Percentiles rank a stretch among this genome's conserved stretches.
Evolutionary conservation across 2,329 filamentous ascomycete genomes (phyloP).

Genomic region (Tolypocladium amazonense): DNA sequence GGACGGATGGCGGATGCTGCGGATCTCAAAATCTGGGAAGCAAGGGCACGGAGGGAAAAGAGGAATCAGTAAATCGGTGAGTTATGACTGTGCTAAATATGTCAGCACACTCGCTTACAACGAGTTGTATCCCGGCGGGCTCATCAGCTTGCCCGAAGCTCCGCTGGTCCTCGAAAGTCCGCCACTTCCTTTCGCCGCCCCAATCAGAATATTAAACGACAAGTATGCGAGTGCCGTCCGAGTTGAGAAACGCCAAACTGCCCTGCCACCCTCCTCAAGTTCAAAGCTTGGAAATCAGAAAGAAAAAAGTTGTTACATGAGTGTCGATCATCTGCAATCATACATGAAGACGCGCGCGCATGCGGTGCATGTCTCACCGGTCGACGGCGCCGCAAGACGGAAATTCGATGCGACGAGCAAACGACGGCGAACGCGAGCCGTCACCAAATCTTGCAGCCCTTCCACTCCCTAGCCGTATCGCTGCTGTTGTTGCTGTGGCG

Average conservation of each 20-base stretch:
- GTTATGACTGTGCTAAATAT: background rate
- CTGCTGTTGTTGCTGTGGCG: slow-evolving; percentile 16
- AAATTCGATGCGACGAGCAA: background rate
- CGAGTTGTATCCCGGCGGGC: background rate
- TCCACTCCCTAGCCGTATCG: slow-evolving; percentile 14
- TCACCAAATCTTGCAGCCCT: background rate
- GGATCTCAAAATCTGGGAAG: background rate
- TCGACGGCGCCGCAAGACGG: background rate
- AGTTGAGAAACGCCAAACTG: background rate
- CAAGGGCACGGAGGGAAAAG: background rate
- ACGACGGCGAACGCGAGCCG: background rate
- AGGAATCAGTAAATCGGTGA: background rate
- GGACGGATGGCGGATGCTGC: no score
- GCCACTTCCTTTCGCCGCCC: background rate
- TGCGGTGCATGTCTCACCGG: background rate
- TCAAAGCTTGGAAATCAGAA: background rate
- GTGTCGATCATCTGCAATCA: background rate
- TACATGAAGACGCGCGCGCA: background rate
- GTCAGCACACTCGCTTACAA: background rate
- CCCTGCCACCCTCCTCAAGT: background rate
- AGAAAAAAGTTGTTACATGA: background rate
- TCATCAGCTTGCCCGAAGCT: background rate
- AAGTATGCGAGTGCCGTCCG: background rate
- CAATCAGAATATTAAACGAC: background rate
- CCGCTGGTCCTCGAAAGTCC: background rate